phyloP scores from a whole-genome alignment of 148 eudicot species.

The Rhododendron molle region DNA sequence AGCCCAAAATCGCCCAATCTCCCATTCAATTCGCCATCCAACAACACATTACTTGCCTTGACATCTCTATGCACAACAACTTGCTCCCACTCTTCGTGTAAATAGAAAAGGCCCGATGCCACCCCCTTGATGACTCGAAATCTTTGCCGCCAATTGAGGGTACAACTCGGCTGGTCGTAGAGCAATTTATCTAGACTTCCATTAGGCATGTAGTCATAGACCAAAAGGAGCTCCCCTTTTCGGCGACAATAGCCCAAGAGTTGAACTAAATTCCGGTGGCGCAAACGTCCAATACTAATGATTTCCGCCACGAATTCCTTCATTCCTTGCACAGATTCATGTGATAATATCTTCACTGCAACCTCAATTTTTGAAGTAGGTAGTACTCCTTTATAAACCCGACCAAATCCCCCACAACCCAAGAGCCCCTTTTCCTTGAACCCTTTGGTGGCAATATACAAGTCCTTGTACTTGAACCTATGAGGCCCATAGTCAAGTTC shows the following conservation, averaged over 20 bases:
- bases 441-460: constrained; percentile 49
- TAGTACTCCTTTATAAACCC: constrained; percentile 23
- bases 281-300: constrained; percentile 23
- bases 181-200: constrained; percentile 34
- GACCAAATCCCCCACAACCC: constrained; percentile 31
- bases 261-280: constrained; percentile 31
- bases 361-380: constrained; percentile 15
- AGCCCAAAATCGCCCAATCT: constrained; percentile 42
- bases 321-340: constrained; percentile 37
- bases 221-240: constrained; percentile 25
- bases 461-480: constrained; percentile 40
- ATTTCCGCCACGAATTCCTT: constrained; percentile 35
- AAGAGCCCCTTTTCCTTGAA: constrained; percentile 36
- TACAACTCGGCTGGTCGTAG: constrained; percentile 14
- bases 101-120: constrained; percentile 26
- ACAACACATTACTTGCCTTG: constrained; percentile 35
- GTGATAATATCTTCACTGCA: constrained; percentile 32
- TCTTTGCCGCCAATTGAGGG: constrained; percentile 34
- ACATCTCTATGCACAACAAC: constrained; percentile 37
- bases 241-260: constrained; percentile 31
- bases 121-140: constrained; percentile 35
- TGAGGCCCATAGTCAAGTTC: constrained; percentile 45
- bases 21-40: constrained; percentile 34
- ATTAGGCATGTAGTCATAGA: constrained; percentile 28
- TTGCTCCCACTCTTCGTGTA: constrained; percentile 39